Percentiles rank a stretch among this genome's conserved stretches.
Evolutionary conservation across 805 yeast species (phyloP).

Genomic region (Tetrapisispora taiwanensis): DNA sequence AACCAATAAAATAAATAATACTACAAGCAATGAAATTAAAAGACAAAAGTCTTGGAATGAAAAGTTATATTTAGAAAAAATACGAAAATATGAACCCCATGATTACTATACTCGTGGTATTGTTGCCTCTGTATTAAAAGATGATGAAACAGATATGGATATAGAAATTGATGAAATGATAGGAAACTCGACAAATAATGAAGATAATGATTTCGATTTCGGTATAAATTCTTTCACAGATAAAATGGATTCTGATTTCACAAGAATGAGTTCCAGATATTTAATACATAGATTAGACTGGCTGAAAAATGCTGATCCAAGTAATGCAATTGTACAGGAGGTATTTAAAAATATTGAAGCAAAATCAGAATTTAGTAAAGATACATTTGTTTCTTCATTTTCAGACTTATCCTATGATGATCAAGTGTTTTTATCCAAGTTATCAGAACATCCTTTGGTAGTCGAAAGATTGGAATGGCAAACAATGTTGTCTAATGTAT

Average conservation of each 20-base stretch:
- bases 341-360: constrained; percentile 9
- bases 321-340: constrained; percentile 11
- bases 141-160: constrained; percentile 25
- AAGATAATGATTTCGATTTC: constrained; percentile 27
- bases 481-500: constrained; percentile 77
- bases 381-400: constrained; percentile 7
- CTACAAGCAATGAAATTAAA: constrained; percentile 9
- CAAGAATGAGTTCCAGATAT: constrained; percentile 21
- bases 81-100: constrained; percentile 51
- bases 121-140: constrained; percentile 27
- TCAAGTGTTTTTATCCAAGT: constrained; percentile 10
- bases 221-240: constrained; percentile 18
- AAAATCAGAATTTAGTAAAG: constrained; percentile 8
- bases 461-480: constrained; percentile 92
- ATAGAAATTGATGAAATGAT: constrained; percentile 16
- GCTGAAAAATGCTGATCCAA: constrained; percentile 37
- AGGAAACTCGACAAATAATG: constrained; percentile 13
- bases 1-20: neutral
- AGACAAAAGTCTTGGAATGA: constrained; percentile 43
- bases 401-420: constrained; percentile 13
- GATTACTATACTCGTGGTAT: constrained; percentile 68
- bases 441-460: constrained; percentile 32
- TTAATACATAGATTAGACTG: constrained; percentile 22
- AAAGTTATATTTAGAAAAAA: constrained; percentile 50
- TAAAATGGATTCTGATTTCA: constrained; percentile 9